Conservation (phyloP, 2,329 filamentous ascomycete genomes). For the Xylogone sp. region DNA sequence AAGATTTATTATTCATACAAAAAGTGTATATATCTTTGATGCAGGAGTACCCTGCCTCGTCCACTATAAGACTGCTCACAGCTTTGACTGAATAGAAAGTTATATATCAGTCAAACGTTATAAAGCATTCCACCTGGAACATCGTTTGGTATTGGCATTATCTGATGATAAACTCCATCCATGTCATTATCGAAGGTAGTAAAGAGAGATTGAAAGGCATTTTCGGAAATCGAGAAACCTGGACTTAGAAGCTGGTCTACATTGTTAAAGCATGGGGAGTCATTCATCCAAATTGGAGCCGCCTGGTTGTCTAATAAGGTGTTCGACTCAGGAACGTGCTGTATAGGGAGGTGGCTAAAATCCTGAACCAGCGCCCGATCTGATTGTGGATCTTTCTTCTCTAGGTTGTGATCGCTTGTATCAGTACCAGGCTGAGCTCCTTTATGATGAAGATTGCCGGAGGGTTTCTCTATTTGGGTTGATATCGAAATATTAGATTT, state of each 20-base stretch:
- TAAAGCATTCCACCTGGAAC: conserved; percentile 1
- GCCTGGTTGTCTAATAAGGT: not conserved
- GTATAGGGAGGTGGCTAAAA: too few species aligned
- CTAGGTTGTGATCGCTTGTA: not conserved
- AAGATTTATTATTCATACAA: too few species aligned
- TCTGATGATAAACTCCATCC: conserved; percentile 4
- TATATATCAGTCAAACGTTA: conserved; percentile 70
- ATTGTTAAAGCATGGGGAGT: conserved; percentile 8
- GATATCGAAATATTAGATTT: not conserved
- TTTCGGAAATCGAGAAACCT: conserved; percentile 8
- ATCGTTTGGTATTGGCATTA: not conserved
- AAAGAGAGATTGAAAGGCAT: conserved; percentile 6
- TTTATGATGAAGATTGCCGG: not conserved
- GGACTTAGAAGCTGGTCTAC: conserved; percentile 11
- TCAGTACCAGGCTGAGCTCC: not conserved
- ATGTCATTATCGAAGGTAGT: conserved; percentile 3
- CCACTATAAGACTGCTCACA: too few species aligned
- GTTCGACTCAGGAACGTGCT: not conserved
- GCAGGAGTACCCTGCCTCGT: too few species aligned
- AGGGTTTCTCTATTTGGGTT: not conserved
- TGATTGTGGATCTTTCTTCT: not conserved
- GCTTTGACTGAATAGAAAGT: too few species aligned
- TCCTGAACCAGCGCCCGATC: too few species aligned
- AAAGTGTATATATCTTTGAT: too few species aligned
- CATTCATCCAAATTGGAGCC: conserved; percentile 4